A percentile compares a stretch with the other conserved stretches of the same genome.
phyloP scores from a whole-genome alignment of 495 filamentous ascomycete species.

The Alectoria sarmentosa region DNA sequence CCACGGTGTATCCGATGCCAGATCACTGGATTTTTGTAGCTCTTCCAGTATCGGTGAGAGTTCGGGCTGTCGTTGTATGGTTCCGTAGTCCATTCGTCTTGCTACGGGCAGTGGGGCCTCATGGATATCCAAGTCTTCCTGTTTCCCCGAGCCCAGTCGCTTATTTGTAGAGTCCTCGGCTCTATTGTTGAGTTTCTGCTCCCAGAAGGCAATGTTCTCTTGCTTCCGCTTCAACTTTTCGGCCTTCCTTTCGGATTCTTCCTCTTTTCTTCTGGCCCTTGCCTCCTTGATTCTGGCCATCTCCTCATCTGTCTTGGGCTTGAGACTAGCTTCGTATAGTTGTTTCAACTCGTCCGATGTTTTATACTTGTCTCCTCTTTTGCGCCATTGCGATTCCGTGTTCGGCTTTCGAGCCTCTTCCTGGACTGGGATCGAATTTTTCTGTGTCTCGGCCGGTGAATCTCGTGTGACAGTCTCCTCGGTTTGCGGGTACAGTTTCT shows the following conservation, averaged over 20 bases:
- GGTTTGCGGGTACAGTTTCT: constrained; percentile 18
- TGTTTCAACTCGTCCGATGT: neutral
- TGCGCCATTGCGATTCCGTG: neutral
- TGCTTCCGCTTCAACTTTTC: constrained; percentile 31
- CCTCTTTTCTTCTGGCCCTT: constrained; percentile 28
- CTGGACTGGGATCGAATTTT: neutral
- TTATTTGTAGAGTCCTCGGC: neutral
- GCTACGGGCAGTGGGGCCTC: neutral
- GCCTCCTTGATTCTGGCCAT: constrained; percentile 35
- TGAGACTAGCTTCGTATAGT: neutral
- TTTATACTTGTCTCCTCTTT: neutral
- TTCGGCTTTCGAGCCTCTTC: neutral
- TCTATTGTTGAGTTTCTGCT: neutral
- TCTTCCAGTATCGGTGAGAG: neutral
- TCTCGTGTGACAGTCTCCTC: neutral
- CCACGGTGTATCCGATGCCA: neutral
- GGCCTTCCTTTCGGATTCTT: constrained; percentile 35
- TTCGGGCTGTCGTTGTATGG: neutral
- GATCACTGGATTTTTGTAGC: neutral
- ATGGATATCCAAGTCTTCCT: neutral
- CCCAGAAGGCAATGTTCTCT: constrained; percentile 10
- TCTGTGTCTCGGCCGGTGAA: neutral
- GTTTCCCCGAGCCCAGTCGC: neutral
- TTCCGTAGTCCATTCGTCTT: neutral
- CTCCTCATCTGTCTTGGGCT: constrained; percentile 29